Evolutionary conservation across 164 flowering plant species (phyloP).

Genomic region (Cinnamomum micranthum): DNA sequence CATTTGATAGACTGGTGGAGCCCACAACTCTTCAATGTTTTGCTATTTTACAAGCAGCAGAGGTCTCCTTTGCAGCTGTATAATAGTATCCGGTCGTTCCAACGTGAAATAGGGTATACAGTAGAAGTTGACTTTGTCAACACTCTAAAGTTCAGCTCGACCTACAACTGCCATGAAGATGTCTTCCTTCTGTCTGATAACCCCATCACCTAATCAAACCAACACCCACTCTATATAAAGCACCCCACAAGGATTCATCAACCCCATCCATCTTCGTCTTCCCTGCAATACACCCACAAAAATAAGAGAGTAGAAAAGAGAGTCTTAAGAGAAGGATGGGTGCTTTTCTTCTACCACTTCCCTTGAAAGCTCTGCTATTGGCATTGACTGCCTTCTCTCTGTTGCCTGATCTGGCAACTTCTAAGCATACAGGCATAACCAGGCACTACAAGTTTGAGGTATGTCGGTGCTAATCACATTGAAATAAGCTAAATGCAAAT

Average conservation of each 20-base stretch:
- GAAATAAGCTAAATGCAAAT: background rate
- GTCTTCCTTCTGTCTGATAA: background rate
- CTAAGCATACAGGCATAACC: slow-evolving; percentile 23
- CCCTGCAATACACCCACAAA: background rate
- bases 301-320: background rate
- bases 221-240: slow-evolving; percentile 1
- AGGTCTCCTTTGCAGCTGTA: too few species aligned
- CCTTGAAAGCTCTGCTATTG: slow-evolving; percentile 7
- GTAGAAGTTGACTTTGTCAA: background rate
- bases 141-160: slow-evolving; percentile 12
- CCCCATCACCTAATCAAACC: slow-evolving; percentile 5
- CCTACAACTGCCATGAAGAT: slow-evolving; percentile 3
- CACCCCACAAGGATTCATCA: background rate
- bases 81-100: too few species aligned
- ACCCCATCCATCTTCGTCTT: background rate
- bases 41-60: too few species aligned
- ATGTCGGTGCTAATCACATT: background rate
- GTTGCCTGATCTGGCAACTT: slow-evolving; percentile 15
- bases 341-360: background rate
- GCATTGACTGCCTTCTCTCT: slow-evolving; percentile 10
- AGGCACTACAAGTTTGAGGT: slow-evolving; percentile 46
- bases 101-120: background rate
- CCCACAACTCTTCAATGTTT: too few species aligned
- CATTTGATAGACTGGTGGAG: too few species aligned
- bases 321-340: slow-evolving; percentile 21